Base-by-base conservation (phyloP, 2,329 filamentous ascomycete species). In the Alternaria panax region DNA sequence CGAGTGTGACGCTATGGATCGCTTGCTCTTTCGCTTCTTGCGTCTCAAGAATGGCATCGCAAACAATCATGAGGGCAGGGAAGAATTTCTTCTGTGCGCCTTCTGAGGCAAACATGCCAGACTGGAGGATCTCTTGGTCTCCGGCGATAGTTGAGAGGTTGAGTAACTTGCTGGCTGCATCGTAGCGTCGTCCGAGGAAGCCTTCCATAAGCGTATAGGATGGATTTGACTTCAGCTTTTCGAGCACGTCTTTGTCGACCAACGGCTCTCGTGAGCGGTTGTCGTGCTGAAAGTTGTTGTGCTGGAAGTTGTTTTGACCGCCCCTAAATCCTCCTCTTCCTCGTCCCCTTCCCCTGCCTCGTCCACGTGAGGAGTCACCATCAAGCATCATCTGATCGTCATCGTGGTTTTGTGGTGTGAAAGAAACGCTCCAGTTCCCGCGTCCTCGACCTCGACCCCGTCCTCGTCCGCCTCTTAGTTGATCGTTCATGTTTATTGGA, bases 51-150 rank as follows among this genome's bases (percentile, higher is more conserved):
- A 90, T 85, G 61, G 87, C 82, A 53, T 96, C 89, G 75, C 92
- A 93, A 46, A 97, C 88, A 59, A 87, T 88, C 91, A 98, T 96
- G 62, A 98, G 84, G 1, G 92, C 94, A 52, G 91, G 92, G 80
- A 98, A 97, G 63, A 97, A 91, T 77, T 97, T 99, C 64, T 90
- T 86, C 45, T 91, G 88, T 1, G 88, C 89, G 4, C 89, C 87
- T 59, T 85, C 86, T 59, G 82, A 87, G 62, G 88, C 86, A 75
- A 96, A 93, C 71, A 94, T 90, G 36, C 91, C 91, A 78, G 93
- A 88, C 41, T 86, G 83, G 54, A 88, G 83, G 5, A 98, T 85
- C 58, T 89, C 86, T 2, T 87, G 80, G 70, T 98, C 94, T 47
- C 86, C 82, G 30, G 86, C 89, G 9, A 98, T 86, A 1, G 85